Percentiles rank a stretch among this genome's conserved stretches.
Conservation (phyloP, 768 basidiomycete genomes). For the Tremella yokohamensis region DNA sequence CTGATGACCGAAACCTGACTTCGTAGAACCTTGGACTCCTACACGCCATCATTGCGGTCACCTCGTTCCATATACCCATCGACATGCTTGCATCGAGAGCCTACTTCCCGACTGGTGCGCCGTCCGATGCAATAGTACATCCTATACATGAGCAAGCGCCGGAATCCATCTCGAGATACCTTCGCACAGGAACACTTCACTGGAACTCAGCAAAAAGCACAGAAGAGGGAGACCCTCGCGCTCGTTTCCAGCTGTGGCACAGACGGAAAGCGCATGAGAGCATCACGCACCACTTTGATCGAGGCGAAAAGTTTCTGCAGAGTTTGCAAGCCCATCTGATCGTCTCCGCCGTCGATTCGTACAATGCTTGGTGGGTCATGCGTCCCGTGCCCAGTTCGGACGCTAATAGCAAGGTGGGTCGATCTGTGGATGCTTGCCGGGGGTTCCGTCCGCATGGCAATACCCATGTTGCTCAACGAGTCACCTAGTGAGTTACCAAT, state of each 20-base stretch:
- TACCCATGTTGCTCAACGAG: conserved; percentile 35
- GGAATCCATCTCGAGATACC: background rate
- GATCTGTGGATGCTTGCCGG: conserved; percentile 40
- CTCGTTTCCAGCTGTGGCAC: conserved; percentile 40
- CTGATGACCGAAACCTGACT: background rate
- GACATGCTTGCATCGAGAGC: conserved; percentile 18
- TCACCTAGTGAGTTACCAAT: conserved; percentile 21
- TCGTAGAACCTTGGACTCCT: conserved; percentile 15
- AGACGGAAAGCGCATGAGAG: conserved; percentile 32
- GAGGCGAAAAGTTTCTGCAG: conserved; percentile 30
- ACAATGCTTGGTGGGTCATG: conserved; percentile 37
- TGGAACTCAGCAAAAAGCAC: background rate
- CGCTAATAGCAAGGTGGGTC: conserved; percentile 20
- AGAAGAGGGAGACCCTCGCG: conserved; percentile 15
- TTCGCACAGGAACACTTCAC: background rate
- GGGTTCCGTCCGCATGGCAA: conserved; percentile 23
- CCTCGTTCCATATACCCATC: conserved; percentile 28
- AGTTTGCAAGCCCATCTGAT: conserved; percentile 31
- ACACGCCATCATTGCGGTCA: conserved; percentile 38
- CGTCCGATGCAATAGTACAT: conserved; percentile 20
- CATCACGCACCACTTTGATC: conserved; percentile 19
- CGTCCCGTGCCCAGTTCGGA: background rate
- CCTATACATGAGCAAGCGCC: conserved; percentile 27
- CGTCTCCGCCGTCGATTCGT: conserved; percentile 20
- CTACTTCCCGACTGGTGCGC: conserved; percentile 36